Evolutionary conservation across 805 yeast genomes (phyloP).

Genomic region (Monosporozyma servazzii): DNA sequence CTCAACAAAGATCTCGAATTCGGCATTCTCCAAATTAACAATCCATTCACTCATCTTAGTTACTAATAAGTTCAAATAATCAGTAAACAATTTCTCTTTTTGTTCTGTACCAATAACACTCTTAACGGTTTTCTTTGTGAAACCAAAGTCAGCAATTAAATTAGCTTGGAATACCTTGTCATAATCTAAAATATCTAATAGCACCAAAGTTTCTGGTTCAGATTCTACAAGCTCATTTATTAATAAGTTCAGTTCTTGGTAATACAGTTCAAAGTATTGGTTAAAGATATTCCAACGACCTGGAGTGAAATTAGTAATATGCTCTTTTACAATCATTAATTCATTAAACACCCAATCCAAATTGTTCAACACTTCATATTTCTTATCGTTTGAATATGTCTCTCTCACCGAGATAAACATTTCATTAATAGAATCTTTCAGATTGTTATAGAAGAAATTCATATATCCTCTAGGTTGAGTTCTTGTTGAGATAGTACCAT

Average conservation of each 20-base stretch:
- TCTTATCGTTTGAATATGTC: slow-evolving; percentile 39
- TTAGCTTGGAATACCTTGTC: slow-evolving; percentile 58
- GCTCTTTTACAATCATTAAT: slow-evolving; percentile 52
- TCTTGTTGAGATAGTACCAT: slow-evolving; percentile 36
- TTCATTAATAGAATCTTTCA: slow-evolving; percentile 52
- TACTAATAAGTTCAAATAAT: slow-evolving; percentile 64
- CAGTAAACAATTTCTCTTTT: slow-evolving; percentile 64
- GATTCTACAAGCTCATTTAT: slow-evolving; percentile 53
- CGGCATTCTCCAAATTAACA: slow-evolving; percentile 54
- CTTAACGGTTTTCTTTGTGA: slow-evolving; percentile 38
- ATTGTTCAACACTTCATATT: slow-evolving; percentile 55
- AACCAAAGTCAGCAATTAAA: slow-evolving; percentile 41
- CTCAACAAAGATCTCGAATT: slow-evolving; percentile 50
- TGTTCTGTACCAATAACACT: slow-evolving; percentile 63
- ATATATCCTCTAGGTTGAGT: slow-evolving; percentile 49
- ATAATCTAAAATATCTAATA: slow-evolving; percentile 66
- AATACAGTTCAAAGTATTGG: slow-evolving; percentile 56
- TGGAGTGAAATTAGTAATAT: slow-evolving; percentile 56
- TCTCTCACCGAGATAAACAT: slow-evolving; percentile 54
- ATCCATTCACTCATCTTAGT: slow-evolving; percentile 82
- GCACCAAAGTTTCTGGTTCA: slow-evolving; percentile 72
- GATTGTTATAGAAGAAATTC: slow-evolving; percentile 46
- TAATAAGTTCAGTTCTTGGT: slow-evolving; percentile 51
- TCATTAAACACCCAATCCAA: slow-evolving; percentile 82
- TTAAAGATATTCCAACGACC: slow-evolving; percentile 62